Evolutionary conservation across 2,329 filamentous ascomycete genomes (phyloP), one percentile per base, ranked within the genome.

Genomic region (Alternaria sp.): DNA sequence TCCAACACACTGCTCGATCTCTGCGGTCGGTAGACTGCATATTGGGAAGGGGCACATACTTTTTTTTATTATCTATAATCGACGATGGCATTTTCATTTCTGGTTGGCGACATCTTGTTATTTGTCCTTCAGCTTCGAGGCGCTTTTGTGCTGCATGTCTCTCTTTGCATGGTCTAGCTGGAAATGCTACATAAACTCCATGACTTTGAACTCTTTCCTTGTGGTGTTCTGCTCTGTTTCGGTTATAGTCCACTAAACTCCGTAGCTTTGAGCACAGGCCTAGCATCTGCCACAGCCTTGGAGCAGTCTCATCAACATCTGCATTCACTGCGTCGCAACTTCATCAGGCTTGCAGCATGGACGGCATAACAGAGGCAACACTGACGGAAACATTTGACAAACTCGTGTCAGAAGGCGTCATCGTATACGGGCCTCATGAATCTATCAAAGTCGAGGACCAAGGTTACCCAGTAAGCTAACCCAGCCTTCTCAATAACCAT

Each of bases 391-490:
- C 50, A 0, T 75, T 74, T 42, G 72, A 75, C 41, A 21, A 64
- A 28, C 63, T 75, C 5, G 71, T 70, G 0, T 51, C 60, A 8
- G 69, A 74, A 50, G 58, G 56, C 8, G 50, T 68, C 21, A 68
- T 75, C 40, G 44, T 70, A 2, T 72, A 69, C 51, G 69, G 70
- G 0, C 66, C 72, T 0, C 53, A 72, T 39, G 52, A 69, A 42
- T 61, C 58, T 8, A 56, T 73, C 28, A 51, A 59, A 24, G 50
- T 64, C 7, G 62, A 69, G 13, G 62, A 55, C n/a, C 60, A 65
- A 41, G 68, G 67, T n/a, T 75, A 70, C 37, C 71, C 70, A 9
- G 72, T 75, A 60, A 61, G 64, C 44, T 36, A 23, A 17, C 33
- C 34, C 8, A 33, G 21, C 36, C 11, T 33, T 7, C 11, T n/a